These are phyloP conservation scores for Apiospora arundinis DNA, from an alignment of 2,329 filamentous ascomycete species.

Conservation along the genomic window DNA sequence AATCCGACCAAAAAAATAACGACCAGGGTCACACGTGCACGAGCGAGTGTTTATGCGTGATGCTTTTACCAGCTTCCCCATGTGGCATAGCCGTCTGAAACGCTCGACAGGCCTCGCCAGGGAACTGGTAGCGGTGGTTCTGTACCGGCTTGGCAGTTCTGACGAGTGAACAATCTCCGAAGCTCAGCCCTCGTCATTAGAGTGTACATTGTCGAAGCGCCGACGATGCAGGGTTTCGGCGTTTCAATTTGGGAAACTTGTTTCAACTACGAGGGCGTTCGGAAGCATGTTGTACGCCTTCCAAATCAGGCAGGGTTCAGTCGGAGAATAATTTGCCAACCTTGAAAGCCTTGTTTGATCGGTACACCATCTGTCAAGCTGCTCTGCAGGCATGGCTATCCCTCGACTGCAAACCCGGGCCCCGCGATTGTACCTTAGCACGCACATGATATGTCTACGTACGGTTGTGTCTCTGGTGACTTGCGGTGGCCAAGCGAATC, in stretches of 20 bases:
- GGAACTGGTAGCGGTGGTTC: background rate
- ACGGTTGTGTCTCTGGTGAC: background rate
- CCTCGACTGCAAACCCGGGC: background rate
- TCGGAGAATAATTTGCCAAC: conserved; percentile 23
- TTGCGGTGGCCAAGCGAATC: background rate
- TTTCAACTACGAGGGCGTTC: conserved; percentile 4
- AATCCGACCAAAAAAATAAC: no score
- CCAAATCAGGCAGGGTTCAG: conserved; percentile 22
- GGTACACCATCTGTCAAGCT: background rate
- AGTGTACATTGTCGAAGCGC: conserved; percentile 15
- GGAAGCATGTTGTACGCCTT: conserved; percentile 10
- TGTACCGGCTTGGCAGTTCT: background rate
- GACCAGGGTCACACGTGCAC: conserved; percentile 17
- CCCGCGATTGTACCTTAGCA: background rate
- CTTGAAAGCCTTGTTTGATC: conserved; percentile 5
- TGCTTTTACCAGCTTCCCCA: conserved; percentile 2
- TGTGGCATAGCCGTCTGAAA: conserved; percentile 13
- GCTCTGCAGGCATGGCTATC: background rate
- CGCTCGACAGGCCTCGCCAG: conserved; percentile 1
- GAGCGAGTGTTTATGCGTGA: conserved; percentile 6
- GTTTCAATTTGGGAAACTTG: conserved; percentile 10
- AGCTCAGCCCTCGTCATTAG: background rate
- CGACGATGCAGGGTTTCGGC: background rate
- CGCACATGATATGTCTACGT: background rate
- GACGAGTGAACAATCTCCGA: background rate